phyloP scores from a whole-genome alignment of 176 grass and related monocot species.

The Avena atlantica region DNA sequence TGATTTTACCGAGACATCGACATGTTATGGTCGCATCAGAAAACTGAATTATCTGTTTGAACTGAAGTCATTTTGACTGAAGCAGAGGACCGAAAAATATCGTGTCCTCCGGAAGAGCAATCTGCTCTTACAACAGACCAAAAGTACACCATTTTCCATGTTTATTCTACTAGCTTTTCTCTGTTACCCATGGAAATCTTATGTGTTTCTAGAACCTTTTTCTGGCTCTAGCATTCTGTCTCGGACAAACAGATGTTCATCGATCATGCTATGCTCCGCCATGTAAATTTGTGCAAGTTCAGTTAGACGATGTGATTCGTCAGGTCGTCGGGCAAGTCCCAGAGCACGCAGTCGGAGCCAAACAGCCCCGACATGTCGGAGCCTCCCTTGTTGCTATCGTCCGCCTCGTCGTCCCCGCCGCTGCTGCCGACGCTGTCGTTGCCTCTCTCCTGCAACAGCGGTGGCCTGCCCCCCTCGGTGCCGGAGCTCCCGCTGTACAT shows the following conservation, averaged over 20 bases:
- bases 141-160: background rate
- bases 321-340: constrained; percentile 85
- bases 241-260: constrained; percentile 4
- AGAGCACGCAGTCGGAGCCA: constrained; percentile 78
- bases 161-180: constrained; percentile 1
- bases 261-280: background rate
- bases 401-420: constrained; percentile 54
- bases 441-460: constrained; percentile 32
- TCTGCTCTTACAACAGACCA: background rate
- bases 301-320: constrained; percentile 60
- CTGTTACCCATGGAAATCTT: background rate
- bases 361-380: constrained; percentile 66
- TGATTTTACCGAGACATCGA: background rate
- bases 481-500: constrained; percentile 69
- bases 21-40: background rate
- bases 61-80: background rate
- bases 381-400: constrained; percentile 51
- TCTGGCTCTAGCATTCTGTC: background rate
- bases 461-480: constrained; percentile 35
- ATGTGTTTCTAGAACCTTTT: constrained; percentile 9
- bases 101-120: background rate
- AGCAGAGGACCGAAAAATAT: constrained; percentile 7
- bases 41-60: background rate
- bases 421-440: constrained; percentile 46
- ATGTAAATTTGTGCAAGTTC: background rate